Base-by-base conservation (phyloP, 352 stramenopile genomes). In the Phytophthora palmivora region DNA sequence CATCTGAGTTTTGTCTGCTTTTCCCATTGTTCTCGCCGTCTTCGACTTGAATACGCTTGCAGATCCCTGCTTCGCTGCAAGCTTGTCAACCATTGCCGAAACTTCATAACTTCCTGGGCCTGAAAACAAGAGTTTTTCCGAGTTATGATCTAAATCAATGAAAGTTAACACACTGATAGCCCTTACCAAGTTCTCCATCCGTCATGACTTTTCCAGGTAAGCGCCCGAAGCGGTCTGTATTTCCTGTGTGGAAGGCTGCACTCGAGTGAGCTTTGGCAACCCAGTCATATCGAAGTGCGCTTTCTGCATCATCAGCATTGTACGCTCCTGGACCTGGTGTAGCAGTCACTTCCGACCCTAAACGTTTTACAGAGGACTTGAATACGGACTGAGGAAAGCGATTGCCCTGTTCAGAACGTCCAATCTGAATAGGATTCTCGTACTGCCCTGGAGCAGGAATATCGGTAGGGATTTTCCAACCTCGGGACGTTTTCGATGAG, bases 381-480 rank as follows among this genome's bases (percentile, higher is more conserved):
- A 93, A 93, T 10, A 84, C 64, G 2, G 82, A 84, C 24, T 88
- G 76, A 11, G 73, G 67, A 18, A 53, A 76, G 34, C 32, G 49
- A 30, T 61, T 63, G 4, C 64, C 32, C 28, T 46, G 37, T n/a
- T 62, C 28, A 6, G 53, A 67, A 24, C 53, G 62, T n/a, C 68
- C 65, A 15, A 91, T 46, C 38, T 89, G 73, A 22, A 87, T 73
- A 16, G 70, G 71, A 48, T 87, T 87, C 21, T 93, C 74, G 45
- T 93, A 91, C 33, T 93, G 84, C 8, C 82, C 84, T 42, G 84
- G 84, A 4, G 82, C 82, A 19, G 82, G 80, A 14, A 72, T 63
- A 10, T 91, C 80, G 3, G 52, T 53, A 6, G 55, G 38, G 19
- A 82, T 74, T 42, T 69, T 63, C 55, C 85, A 91, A 14, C 82